Percentiles rank a stretch among this genome's conserved stretches.
These are phyloP conservation scores for Zizania palustris DNA, from an alignment of 202 grass and related monocot genomes.

Conservation along the genomic window DNA sequence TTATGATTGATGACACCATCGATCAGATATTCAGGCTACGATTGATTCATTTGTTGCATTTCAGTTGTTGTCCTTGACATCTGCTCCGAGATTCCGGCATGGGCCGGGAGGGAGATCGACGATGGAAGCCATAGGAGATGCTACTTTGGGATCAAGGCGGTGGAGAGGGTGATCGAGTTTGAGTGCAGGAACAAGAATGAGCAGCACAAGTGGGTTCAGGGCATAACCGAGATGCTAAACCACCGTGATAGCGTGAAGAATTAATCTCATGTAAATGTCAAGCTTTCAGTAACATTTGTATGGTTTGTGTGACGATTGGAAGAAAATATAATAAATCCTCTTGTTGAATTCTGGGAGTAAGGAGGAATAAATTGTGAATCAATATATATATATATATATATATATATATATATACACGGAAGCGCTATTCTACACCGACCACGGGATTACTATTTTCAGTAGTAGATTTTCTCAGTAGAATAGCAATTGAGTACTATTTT, in stretches of 20 bases:
- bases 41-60: not conserved
- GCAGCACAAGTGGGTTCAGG: conserved; percentile 70
- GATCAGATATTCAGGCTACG: too few species aligned
- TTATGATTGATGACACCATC: not conserved
- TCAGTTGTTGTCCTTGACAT: conserved; percentile 72
- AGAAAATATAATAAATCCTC: not conserved
- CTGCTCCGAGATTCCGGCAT: conserved; percentile 65
- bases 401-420: too few species aligned
- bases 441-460: too few species aligned
- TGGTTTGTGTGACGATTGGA: conserved; percentile 8
- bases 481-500: too few species aligned
- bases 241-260: conserved; percentile 57
- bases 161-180: conserved; percentile 79
- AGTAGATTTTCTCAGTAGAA: too few species aligned
- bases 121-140: conserved; percentile 58
- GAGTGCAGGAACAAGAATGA: conserved; percentile 79
- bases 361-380: too few species aligned
- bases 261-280: conserved; percentile 34
- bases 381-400: too few species aligned
- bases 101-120: conserved; percentile 82
- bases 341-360: too few species aligned
- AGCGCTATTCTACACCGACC: too few species aligned
- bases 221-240: conserved; percentile 71
- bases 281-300: not conserved
- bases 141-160: conserved; percentile 89